phyloP scores from a whole-genome alignment of 2,329 filamentous ascomycete species.

The Capronia epimyces region DNA sequence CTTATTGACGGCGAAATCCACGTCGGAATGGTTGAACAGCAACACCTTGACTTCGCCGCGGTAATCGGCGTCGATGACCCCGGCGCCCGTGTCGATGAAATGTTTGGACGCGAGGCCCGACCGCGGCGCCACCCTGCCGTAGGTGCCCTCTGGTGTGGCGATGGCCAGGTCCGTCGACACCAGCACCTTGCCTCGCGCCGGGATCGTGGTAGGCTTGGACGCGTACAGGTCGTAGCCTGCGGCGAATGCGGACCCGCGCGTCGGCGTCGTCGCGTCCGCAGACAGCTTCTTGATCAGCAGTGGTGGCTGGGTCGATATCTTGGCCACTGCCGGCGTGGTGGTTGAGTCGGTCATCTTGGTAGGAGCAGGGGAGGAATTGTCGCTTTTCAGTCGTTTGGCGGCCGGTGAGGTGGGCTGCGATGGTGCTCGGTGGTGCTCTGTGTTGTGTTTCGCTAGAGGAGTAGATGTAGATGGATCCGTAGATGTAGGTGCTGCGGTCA shows the following conservation, averaged over 20 bases:
- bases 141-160: conserved; percentile 81
- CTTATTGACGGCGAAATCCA: conserved; percentile 72
- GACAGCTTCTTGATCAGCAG: conserved; percentile 86
- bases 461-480: too few relatives aligned
- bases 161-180: conserved; percentile 90
- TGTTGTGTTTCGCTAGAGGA: conserved; percentile 33
- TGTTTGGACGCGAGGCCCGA: conserved; percentile 90
- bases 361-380: conserved; percentile 21
- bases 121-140: conserved; percentile 83
- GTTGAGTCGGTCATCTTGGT: neutral
- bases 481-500: conserved; percentile 43
- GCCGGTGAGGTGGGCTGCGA: conserved; percentile 47
- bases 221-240: conserved; percentile 93
- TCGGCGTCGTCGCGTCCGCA: conserved; percentile 71
- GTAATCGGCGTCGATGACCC: conserved; percentile 97
- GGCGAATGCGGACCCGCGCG: conserved; percentile 79
- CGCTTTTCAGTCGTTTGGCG: conserved; percentile 70
- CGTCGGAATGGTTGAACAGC: conserved; percentile 84
- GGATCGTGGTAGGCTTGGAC: conserved; percentile 67
- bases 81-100: conserved; percentile 92
- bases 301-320: conserved; percentile 45
- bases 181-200: conserved; percentile 73
- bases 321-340: conserved; percentile 29
- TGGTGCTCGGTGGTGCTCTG: conserved; percentile 45
- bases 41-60: conserved; percentile 89